phyloP scores from a whole-genome alignment of 2,329 filamentous ascomycete genomes.

The Fusarium sp. region DNA sequence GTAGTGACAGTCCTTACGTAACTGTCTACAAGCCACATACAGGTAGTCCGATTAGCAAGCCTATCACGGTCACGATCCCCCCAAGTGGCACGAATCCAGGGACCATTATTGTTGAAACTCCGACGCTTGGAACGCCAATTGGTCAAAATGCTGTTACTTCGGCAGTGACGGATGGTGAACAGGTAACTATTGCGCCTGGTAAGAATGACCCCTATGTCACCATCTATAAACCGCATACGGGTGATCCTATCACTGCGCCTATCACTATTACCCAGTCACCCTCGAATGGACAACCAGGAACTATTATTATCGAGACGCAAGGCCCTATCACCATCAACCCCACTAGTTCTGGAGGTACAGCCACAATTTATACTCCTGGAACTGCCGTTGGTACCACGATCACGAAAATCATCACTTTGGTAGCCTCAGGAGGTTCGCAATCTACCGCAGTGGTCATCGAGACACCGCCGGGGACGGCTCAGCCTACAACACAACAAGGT shows the following conservation, averaged over 20 bases:
- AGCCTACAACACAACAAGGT: background rate
- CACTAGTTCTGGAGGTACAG: background rate
- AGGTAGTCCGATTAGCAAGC: background rate
- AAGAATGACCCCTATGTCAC: slow-evolving; percentile 19
- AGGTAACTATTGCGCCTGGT: slow-evolving; percentile 14
- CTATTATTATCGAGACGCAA: slow-evolving; percentile 23
- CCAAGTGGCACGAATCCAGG: slow-evolving; percentile 3
- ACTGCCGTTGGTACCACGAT: background rate
- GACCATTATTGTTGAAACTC: slow-evolving; percentile 22
- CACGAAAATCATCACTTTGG: background rate
- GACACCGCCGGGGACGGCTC: slow-evolving; percentile 2
- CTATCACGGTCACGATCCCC: slow-evolving; percentile 6
- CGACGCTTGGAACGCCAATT: slow-evolving; percentile 2
- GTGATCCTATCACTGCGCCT: slow-evolving; percentile 19
- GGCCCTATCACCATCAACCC: slow-evolving; percentile 10
- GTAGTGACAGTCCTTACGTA: background rate
- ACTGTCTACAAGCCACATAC: slow-evolving; percentile 18
- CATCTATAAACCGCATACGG: slow-evolving; percentile 17
- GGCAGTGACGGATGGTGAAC: background rate
- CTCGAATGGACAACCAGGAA: slow-evolving; percentile 20
- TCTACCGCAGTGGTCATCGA: slow-evolving; percentile 6
- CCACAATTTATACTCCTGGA: slow-evolving; percentile 13
- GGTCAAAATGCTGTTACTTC: slow-evolving; percentile 11
- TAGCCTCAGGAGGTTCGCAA: background rate
- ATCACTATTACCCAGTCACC: slow-evolving; percentile 22